These are phyloP conservation scores for Lenzites betulinus DNA, from an alignment of 768 basidiomycete genomes.

Conservation along the genomic window DNA sequence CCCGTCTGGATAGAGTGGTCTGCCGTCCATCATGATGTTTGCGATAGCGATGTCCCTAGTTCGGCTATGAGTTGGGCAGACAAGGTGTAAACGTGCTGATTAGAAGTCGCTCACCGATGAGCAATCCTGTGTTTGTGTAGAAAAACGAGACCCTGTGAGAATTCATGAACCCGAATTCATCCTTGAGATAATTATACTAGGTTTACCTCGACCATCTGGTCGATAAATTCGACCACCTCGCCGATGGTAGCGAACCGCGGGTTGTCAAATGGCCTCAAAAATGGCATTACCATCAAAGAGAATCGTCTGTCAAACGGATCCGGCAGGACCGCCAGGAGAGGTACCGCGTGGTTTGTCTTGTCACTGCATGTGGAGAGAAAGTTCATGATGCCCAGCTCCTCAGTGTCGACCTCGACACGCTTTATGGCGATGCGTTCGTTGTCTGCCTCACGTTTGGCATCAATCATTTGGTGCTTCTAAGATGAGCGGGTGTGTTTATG, in stretches of 20 bases:
- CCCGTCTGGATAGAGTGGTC: conserved; percentile 19
- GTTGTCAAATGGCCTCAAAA: conserved; percentile 28
- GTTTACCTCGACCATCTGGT: conserved; percentile 22
- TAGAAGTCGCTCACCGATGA: conserved; percentile 21
- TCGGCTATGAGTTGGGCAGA: conserved; percentile 8
- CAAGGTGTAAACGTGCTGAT: neutral
- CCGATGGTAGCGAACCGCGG: conserved; percentile 27
- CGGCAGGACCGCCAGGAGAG: conserved; percentile 21
- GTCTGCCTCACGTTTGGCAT: neutral
- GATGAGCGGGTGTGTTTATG: neutral
- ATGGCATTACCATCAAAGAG: conserved; percentile 29
- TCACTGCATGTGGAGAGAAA: conserved; percentile 15
- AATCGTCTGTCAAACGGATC: conserved; percentile 17
- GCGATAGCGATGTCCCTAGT: conserved; percentile 20
- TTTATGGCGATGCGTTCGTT: neutral
- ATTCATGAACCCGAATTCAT: neutral
- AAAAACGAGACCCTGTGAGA: conserved; percentile 24
- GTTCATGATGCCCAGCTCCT: conserved; percentile 4
- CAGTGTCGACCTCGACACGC: neutral
- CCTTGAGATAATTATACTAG: neutral
- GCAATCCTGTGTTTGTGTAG: conserved; percentile 27
- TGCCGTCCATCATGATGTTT: conserved; percentile 29
- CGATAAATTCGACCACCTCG: conserved; percentile 23
- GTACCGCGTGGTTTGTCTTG: conserved; percentile 29
- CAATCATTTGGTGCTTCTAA: neutral